A percentile compares a stretch with the other conserved stretches of the same genome.
phyloP scores from a whole-genome alignment of 1,284 basidiomycete species.

The Flammula alnicola region DNA sequence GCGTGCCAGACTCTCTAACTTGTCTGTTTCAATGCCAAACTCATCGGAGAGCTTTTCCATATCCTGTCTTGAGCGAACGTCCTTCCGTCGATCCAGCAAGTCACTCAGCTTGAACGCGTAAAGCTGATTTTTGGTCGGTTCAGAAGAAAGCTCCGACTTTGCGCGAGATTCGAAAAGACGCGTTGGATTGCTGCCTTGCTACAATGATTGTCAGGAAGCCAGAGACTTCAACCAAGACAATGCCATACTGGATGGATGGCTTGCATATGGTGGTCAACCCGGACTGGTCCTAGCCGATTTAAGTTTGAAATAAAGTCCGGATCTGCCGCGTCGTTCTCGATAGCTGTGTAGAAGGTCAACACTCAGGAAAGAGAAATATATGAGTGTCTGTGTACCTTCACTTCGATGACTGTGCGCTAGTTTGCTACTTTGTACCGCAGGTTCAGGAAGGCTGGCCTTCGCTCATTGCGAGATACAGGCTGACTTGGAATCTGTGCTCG shows the following conservation, averaged over 20 bases:
- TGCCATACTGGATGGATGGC: slow-evolving; percentile 57
- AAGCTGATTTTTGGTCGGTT: slow-evolving; percentile 50
- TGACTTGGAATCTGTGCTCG: slow-evolving; percentile 38
- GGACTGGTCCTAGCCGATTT: slow-evolving; percentile 70
- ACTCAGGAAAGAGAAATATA: not conserved
- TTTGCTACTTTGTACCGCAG: slow-evolving; percentile 3
- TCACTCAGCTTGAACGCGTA: slow-evolving; percentile 60
- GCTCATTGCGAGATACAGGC: slow-evolving; percentile 56
- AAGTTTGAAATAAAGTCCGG: slow-evolving; percentile 80
- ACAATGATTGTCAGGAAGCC: not conserved
- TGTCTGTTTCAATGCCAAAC: slow-evolving; percentile 62
- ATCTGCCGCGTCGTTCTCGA: slow-evolving; percentile 72
- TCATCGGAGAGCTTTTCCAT: slow-evolving; percentile 54
- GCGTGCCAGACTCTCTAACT: slow-evolving; percentile 60
- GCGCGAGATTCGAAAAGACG: slow-evolving; percentile 55
- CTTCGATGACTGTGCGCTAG: slow-evolving; percentile 25
- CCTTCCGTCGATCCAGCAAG: slow-evolving; percentile 72
- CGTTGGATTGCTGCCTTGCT: slow-evolving; percentile 41
- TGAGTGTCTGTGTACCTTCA: slow-evolving; percentile 18
- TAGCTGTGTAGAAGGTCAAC: slow-evolving; percentile 48
- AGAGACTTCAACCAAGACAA: too few species aligned
- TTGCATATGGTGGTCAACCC: slow-evolving; percentile 70
- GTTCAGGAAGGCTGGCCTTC: slow-evolving; percentile 38
- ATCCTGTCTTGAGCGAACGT: slow-evolving; percentile 45
- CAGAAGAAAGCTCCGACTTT: slow-evolving; percentile 53